Evolutionary conservation across 352 stramenopile species (phyloP), one percentile per base, ranked within the genome.

Genomic region (Pythium biforme): DNA sequence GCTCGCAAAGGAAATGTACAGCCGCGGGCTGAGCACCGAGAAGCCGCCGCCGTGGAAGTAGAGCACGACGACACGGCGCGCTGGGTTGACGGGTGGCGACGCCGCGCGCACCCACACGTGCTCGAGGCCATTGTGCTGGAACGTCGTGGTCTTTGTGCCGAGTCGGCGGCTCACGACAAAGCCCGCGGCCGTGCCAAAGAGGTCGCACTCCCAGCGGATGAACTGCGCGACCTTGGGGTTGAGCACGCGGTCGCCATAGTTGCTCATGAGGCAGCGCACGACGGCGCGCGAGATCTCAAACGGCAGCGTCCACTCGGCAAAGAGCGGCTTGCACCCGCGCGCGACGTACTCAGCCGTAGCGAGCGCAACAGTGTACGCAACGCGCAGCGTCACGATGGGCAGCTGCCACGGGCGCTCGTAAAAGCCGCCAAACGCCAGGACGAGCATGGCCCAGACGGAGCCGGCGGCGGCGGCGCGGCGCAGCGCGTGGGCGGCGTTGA

Each of bases 31-130:
- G 9, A 76, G 59, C 19, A 87, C 55, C 0, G 72, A 64, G 54
- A 80, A 87, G 17, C 71, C 77, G 2, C 77, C 79, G 40, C 79
- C 79, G 54, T 89, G 77, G 62, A 66, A 79, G 57, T 77, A 87
- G 20, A 89, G 68, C 41, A 89, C 68, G 19, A 83, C 71, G 27
- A 86, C 47, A 22, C 67, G 66, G 1, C 55, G 37, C 14, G 50
- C 39, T 3, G 29, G 5, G 22, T 22, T 22, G 49, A 47, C 0
- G 22, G 48, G 23, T 1, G 9, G 25, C 1, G 31, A 6, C 1
- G 29, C 17, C 3, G 37, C 17, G 4, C 48, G 46, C 0, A 72
- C 22, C 64, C 66, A 73, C 26, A 73, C 41, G 54, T 74, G 67
- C 52, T 71, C 63, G 34, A 74, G 63, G 4, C 62, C 66, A 40